Base-by-base conservation (phyloP, 352 stramenopile species). In the Phytophthora hibernalis region DNA sequence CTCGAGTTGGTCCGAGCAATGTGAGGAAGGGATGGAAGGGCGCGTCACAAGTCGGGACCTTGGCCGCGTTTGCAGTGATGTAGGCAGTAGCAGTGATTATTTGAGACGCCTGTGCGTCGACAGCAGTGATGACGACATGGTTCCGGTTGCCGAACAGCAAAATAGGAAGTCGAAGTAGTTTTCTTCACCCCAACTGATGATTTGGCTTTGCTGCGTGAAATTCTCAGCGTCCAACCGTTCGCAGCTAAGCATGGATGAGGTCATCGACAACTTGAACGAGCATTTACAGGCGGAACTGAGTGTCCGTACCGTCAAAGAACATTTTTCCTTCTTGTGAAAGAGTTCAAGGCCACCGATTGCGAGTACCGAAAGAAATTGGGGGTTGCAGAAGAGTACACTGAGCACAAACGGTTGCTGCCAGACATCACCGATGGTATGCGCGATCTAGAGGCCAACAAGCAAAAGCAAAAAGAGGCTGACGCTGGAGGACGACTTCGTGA, bases 361-460 rank as follows among this genome's bases (percentile, higher is more conserved):
- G 42, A 28, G 13, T 65, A 58, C 28, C 31, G 45, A 16, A 56
- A 64, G 3, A 47, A 55, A 48, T 62, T 26, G 20, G 33, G 55
- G 10, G 33, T 54, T 20, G 43, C 30, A 49, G 55, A 63, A 45
- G 22, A 40, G 24, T 56, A 52, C n/a, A 54, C 45, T 16, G 45
- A 64, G 33, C 35, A 44, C 44, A 55, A 63, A 22, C 44, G 33
- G 5, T 40, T 62, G 9, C 31, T 54, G 11, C 43, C 44, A 48
- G 54, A 55, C 43, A 48, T 54, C n/a, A 18, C 20, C 3, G 15
- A 49, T 8, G 38, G 13, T 5, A 24, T 54, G 47, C 7, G 28
- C 6, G 28, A 54, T 10, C 7, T 54, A 11, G 28, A 40, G 1
- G 47, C 11, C n/a, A 38, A 11, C 24, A 42, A 54, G 26, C 5